Percentiles rank a stretch among this genome's conserved stretches.
Evolutionary conservation across 164 flowering plant species (phyloP).

Genomic region (Tinospora cordifolia): DNA sequence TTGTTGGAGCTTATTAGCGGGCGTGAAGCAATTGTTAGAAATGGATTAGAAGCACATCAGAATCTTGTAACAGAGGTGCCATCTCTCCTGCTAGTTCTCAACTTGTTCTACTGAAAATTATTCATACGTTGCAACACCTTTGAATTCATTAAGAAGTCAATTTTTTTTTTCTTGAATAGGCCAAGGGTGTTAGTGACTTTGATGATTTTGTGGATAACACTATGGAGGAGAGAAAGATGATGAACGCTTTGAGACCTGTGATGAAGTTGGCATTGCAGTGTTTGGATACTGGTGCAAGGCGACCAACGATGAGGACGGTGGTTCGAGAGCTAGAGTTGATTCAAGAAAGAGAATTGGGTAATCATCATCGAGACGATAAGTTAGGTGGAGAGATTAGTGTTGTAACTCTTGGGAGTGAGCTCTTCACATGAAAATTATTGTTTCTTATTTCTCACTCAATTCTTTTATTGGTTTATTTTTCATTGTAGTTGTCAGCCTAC

Average conservation of each 20-base stretch:
- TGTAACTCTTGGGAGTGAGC: slow-evolving; percentile 46
- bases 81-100: not conserved
- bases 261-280: slow-evolving; percentile 35
- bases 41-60: slow-evolving; percentile 12
- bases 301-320: slow-evolving; percentile 31
- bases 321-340: slow-evolving; percentile 31
- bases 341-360: slow-evolving; percentile 24
- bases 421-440: slow-evolving; percentile 28
- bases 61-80: slow-evolving; percentile 29
- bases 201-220: slow-evolving; percentile 25
- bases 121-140: too few relatives aligned
- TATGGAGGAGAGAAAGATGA: slow-evolving; percentile 16
- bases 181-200: slow-evolving; percentile 12
- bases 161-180: slow-evolving; percentile 23
- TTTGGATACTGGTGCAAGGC: slow-evolving; percentile 16
- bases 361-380: slow-evolving; percentile 10
- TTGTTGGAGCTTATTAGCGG: slow-evolving; percentile 38
- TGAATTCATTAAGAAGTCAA: too few relatives aligned
- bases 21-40: slow-evolving; percentile 24
- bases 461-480: slow-evolving; percentile 19
- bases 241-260: slow-evolving; percentile 15
- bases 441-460: not conserved
- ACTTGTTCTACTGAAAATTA: too few relatives aligned
- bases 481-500: not conserved
- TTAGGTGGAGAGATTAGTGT: slow-evolving; percentile 27